Evolutionary conservation across 768 basidiomycete genomes (phyloP).

Genomic region (Dictyophora rubrovolvata): DNA sequence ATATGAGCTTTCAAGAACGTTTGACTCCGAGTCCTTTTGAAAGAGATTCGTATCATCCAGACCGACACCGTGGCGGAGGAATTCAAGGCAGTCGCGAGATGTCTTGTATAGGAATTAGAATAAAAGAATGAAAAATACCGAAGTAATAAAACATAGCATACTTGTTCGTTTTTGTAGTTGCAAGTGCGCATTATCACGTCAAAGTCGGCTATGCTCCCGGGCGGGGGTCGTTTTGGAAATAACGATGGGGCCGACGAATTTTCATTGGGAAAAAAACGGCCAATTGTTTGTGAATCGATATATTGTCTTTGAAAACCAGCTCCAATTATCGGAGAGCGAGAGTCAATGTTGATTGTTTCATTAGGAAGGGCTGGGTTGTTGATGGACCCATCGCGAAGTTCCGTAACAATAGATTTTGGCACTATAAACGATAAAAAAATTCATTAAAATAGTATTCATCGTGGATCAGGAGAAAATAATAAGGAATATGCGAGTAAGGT

Average conservation of each 20-base stretch:
- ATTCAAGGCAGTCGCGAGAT: conserved; percentile 34
- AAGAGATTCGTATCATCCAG: conserved; percentile 24
- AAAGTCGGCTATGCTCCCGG: conserved; percentile 30
- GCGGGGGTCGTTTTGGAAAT: conserved; percentile 28
- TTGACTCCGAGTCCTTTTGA: not conserved
- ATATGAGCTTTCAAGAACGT: not conserved
- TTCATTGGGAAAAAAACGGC: not conserved
- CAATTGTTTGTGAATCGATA: conserved; percentile 17
- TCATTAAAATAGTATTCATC: not conserved
- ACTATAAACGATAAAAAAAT: not conserved
- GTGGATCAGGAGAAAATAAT: not conserved
- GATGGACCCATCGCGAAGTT: not conserved
- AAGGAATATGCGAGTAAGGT: not conserved
- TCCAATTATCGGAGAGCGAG: conserved; percentile 16
- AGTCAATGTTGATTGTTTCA: conserved; percentile 20
- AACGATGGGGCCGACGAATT: conserved; percentile 10
- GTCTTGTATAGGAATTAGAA: not conserved
- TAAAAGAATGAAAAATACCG: not conserved
- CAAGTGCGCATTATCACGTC: conserved; percentile 33
- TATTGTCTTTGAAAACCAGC: conserved; percentile 12
- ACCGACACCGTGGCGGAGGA: conserved; percentile 31
- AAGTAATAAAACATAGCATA: not conserved
- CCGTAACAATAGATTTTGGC: not conserved
- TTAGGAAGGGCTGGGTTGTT: conserved; percentile 7
- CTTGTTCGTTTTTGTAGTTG: conserved; percentile 12